These are phyloP conservation scores for Nicotiana benthamiana DNA, from an alignment of 257 asterid genomes.

Conservation along the genomic window DNA sequence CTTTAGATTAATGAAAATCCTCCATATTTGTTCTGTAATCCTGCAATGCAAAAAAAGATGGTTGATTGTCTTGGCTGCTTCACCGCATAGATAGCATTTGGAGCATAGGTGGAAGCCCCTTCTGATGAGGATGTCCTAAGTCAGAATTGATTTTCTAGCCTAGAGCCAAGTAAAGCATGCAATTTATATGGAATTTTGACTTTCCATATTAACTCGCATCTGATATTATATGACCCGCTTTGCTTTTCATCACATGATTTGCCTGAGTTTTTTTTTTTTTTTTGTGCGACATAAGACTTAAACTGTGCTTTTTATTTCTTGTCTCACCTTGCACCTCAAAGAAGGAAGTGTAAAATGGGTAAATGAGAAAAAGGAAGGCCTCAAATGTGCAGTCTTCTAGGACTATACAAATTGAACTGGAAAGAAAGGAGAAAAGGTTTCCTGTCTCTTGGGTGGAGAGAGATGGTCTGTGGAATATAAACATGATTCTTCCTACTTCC, in stretches of 20 bases:
- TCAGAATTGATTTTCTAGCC: too few species aligned
- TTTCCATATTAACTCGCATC: too few species aligned
- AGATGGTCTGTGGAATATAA: background rate
- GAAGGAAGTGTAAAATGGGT: background rate
- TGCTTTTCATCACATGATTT: constrained; percentile 1
- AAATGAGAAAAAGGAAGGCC: background rate
- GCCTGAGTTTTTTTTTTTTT: too few species aligned
- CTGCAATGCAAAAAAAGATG: too few species aligned
- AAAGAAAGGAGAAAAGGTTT: background rate
- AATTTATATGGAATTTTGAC: too few species aligned
- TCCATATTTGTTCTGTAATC: too few species aligned
- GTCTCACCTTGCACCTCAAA: background rate
- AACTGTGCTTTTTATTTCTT: background rate
- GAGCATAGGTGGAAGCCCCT: too few species aligned
- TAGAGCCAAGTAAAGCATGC: too few species aligned
- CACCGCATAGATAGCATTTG: too few species aligned
- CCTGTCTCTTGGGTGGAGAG: background rate
- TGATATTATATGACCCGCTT: background rate
- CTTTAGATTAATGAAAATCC: too few species aligned
- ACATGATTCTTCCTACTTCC: background rate
- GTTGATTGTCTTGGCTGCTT: too few species aligned
- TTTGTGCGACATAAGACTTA: background rate
- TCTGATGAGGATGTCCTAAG: too few species aligned
- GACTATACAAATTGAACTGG: background rate
- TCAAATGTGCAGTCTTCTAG: background rate